A percentile compares a stretch with the other conserved stretches of the same genome.
phyloP scores from a whole-genome alignment of 73 alveolate genomes.

The Breviolum minutum region DNA sequence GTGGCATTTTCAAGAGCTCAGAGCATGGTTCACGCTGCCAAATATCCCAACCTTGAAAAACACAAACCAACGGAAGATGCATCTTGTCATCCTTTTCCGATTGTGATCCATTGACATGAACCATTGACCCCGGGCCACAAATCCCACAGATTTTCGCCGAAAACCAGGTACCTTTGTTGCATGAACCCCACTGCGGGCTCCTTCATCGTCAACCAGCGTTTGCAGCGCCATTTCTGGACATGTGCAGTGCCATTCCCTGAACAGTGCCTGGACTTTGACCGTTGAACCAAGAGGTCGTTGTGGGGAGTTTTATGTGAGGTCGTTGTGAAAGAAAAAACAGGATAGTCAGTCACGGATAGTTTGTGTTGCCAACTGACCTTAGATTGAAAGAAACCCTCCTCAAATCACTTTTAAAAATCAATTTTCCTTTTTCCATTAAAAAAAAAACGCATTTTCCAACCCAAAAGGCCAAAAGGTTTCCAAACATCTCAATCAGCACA shows the following conservation, averaged over 20 bases:
- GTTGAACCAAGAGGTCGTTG: not conserved
- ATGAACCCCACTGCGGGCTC: slow-evolving; percentile 99
- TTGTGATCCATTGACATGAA: slow-evolving; percentile 98
- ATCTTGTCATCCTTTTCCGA: no score
- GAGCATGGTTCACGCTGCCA: no score
- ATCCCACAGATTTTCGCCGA: not conserved
- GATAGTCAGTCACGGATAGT: not conserved
- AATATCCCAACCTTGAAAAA: not conserved
- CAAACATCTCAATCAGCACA: no score
- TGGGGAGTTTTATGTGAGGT: no score
- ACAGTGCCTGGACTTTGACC: slow-evolving; percentile 50
- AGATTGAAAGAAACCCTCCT: not conserved
- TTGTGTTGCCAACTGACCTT: not conserved
- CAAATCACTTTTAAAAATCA: no score
- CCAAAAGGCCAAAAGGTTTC: no score
- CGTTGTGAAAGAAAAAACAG: not conserved
- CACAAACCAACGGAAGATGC: not conserved
- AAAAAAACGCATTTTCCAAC: no score
- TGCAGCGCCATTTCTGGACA: slow-evolving; percentile 99
- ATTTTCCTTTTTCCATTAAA: no score
- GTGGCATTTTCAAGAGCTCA: no score
- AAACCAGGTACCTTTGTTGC: slow-evolving; percentile 98
- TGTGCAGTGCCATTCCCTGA: slow-evolving; percentile 98
- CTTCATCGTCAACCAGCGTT: slow-evolving; percentile 99
- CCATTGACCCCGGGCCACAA: slow-evolving; percentile 82